Evolutionary conservation across 1,284 basidiomycete species (phyloP), one percentile per base, ranked within the genome.

Genomic region (Irpex sp.): DNA sequence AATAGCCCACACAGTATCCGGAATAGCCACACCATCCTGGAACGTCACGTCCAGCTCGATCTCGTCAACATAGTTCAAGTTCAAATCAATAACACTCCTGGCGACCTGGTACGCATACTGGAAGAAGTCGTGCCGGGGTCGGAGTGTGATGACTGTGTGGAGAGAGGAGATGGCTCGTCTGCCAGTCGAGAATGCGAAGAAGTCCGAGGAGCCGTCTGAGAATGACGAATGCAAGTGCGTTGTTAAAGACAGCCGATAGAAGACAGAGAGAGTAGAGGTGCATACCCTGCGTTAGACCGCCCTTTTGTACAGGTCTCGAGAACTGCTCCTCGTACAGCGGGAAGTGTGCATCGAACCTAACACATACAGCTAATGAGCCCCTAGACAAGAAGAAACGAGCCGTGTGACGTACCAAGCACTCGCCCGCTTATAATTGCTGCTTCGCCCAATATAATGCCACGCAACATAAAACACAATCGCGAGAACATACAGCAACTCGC

Each of bases 121-220:
- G 65, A 90, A 73, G 47, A 90, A 73, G 75, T 96, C 94, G 75
- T 96, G 94, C 69, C 90, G 85, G 60, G 94, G 93, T 55, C 84
- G 78, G 61, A 95, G 82, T 56, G 83, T 80, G 73, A 95, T 82
- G 64, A 90, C 82, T 42, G 88, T 86, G 79, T 96, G 93, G 61
- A 94, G 80, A 39, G 86, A 88, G 47, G 84, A 76, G 59, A 94
- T 73, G 65, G 85, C 87, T 63, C 90, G 86, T 62, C 94, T 81
- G 62, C 94, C 94, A 1, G 93, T 93, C 36, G 92, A 93, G 75
- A 90, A 96, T 67, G 82, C 80, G 76, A 93, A 91, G 72, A 87
- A 91, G 76, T 92, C 88, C 5, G 86, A 82, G 66, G 87, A 80
- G 16, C 92, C 91, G 69, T 94, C 91, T 54, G 76, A 54, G 19